These are phyloP conservation scores for Thraustochytrium striatum DNA, from an alignment of 352 stramenopile species.

Conservation along the genomic window DNA sequence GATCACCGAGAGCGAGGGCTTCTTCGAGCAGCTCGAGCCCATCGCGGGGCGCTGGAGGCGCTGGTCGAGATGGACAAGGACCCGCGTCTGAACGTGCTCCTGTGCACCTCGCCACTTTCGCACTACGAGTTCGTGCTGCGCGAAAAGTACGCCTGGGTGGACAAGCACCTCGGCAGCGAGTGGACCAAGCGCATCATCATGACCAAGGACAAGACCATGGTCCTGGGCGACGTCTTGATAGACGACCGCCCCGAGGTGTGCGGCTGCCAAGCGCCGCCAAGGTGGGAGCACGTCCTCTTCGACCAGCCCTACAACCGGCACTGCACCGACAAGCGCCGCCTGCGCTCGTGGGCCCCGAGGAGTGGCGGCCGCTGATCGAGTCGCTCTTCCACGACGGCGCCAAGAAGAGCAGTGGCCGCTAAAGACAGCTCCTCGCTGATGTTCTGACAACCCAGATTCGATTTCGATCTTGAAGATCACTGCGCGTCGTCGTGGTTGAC, in stretches of 20 bases:
- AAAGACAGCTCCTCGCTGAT: too few species aligned
- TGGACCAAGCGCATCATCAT: conserved; percentile 49
- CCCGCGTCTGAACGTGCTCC: background rate
- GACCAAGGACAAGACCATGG: conserved; percentile 50
- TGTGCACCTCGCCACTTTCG: conserved; percentile 32
- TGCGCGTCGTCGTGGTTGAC: too few species aligned
- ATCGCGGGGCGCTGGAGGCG: conserved; percentile 36
- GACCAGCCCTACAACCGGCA: conserved; percentile 46
- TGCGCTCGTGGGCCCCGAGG: background rate
- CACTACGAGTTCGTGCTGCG: background rate
- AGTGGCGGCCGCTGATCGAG: background rate
- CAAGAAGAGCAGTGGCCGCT: background rate
- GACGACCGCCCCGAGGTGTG: conserved; percentile 46
- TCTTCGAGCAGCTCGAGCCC: conserved; percentile 42
- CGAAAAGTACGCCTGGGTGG: conserved; percentile 52
- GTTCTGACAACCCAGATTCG: too few species aligned
- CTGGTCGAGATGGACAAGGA: conserved; percentile 33
- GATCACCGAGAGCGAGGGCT: conserved; percentile 24
- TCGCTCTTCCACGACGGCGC: background rate
- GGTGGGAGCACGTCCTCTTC: conserved; percentile 51
- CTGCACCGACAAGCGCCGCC: conserved; percentile 15
- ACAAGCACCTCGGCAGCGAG: conserved; percentile 41
- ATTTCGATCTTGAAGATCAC: too few species aligned
- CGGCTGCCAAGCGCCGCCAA: background rate
- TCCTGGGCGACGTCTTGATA: conserved; percentile 45